Base-by-base conservation (phyloP, 2,329 filamentous ascomycete species). In the Cladobotryum protrusum region DNA sequence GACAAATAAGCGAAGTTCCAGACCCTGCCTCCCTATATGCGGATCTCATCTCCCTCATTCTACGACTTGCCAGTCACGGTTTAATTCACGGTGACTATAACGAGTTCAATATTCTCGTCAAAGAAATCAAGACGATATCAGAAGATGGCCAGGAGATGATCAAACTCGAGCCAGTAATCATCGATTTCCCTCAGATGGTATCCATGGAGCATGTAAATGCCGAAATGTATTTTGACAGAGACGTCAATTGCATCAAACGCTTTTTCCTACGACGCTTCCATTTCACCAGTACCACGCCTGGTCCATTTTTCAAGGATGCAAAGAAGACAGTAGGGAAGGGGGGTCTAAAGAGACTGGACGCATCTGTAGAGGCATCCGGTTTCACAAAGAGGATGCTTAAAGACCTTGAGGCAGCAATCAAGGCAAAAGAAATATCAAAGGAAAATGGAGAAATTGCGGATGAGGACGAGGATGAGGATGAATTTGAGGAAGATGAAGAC, bases 1-100 rank as follows among this genome's bases (percentile, higher is more conserved):
- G 93, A 37, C 92, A 96, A 67, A 89, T 99, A 53, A 81, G 89
- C 11, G 79, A 79, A 20, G 85, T 99, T 2, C 86, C 89, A 32
- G 81, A 96, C 58, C 89, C 92, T 0, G 87, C 89, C 3, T 72
- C 72, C n/a, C 76, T 99, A 5, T 99, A 99, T 65, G 85, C 84
- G n/a, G 89, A 97, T 53, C 74, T 99, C 33, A 95, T 99, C 62
- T 78, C 82, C 39, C 80, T 96, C 59, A 89, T 99, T 49, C 74
- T 99, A 40, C 81, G 84, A 24, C 76, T 99, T 37, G 92, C 93
- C 5, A 82, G 82, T 54, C 83, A 91, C 58, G 93, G 93, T 6
- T 74, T 99, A 43, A 99, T 99, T 54, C 93, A 99, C 65, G 93
- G 93, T 54, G 93, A 99, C 66, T 99, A 95, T 74, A 99, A 99